phyloP scores from a whole-genome alignment of 768 basidiomycete species.

The Rhodotorula sphaerocarpa region DNA sequence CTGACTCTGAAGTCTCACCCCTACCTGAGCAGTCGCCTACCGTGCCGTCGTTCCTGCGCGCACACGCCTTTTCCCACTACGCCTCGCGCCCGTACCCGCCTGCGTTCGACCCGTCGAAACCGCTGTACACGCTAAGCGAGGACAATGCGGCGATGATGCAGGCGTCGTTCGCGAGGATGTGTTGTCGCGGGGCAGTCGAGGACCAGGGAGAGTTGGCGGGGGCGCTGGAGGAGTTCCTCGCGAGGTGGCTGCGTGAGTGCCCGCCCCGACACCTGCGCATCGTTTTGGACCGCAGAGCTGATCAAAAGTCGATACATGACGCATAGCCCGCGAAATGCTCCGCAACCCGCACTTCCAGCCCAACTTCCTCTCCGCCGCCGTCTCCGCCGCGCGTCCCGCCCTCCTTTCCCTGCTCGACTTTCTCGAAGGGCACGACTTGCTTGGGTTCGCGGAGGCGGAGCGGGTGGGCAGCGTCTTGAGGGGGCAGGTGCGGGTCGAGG shows the following conservation, averaged over 20 bases:
- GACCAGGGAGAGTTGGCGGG: background rate
- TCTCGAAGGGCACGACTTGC: slow-evolving; percentile 18
- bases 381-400: background rate
- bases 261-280: background rate
- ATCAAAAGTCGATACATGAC: too few relatives aligned
- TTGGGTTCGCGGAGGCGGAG: background rate
- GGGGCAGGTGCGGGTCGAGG: too few relatives aligned
- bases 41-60: background rate
- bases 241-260: slow-evolving; percentile 8
- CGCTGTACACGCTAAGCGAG: background rate
- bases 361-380: background rate
- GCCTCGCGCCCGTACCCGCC: background rate
- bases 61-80: slow-evolving; percentile 2
- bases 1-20: too few relatives aligned
- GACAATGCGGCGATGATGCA: background rate
- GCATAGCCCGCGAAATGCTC: background rate
- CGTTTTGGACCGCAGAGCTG: too few relatives aligned
- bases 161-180: slow-evolving; percentile 6
- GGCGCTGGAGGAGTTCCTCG: slow-evolving; percentile 3
- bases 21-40: background rate
- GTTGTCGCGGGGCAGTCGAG: background rate
- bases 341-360: background rate
- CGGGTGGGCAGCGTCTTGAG: background rate
- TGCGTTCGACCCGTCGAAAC: background rate
- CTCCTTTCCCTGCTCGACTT: slow-evolving; percentile 22